Percentiles rank a stretch among this genome's conserved stretches.
phyloP scores from a whole-genome alignment of 306 rosid species.

The Citrullus mucosospermus region DNA sequence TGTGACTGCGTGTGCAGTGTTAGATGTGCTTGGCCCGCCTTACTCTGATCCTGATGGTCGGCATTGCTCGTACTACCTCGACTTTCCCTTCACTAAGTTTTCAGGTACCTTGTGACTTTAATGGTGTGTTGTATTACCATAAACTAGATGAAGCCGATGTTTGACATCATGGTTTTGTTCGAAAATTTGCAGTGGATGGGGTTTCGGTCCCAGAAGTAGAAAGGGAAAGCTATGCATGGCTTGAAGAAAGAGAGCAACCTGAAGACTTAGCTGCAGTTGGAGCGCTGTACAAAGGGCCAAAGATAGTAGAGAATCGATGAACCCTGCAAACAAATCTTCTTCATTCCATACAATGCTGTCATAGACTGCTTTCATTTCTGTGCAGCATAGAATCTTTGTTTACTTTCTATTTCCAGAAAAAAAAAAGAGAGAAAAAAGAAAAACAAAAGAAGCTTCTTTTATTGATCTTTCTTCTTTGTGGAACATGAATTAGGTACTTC shows the following conservation, averaged over 20 bases:
- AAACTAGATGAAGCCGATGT: neutral
- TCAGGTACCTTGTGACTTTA: slow-evolving; percentile 28
- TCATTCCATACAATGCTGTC: slow-evolving; percentile 1
- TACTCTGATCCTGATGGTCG: slow-evolving; percentile 70
- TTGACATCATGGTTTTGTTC: neutral
- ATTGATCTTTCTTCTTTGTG: slow-evolving; percentile 3
- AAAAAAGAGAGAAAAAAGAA: neutral
- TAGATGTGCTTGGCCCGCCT: slow-evolving; percentile 98
- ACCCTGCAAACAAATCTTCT: neutral
- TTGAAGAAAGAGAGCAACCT: slow-evolving; percentile 64
- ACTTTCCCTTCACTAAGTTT: slow-evolving; percentile 40
- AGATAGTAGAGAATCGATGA: slow-evolving; percentile 35
- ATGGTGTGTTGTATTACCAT: neutral
- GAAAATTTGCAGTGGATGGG: slow-evolving; percentile 38
- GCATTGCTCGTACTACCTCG: slow-evolving; percentile 68
- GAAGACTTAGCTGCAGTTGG: slow-evolving; percentile 52
- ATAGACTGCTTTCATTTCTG: neutral
- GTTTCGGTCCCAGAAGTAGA: slow-evolving; percentile 46
- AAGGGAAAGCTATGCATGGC: slow-evolving; percentile 53
- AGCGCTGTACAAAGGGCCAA: slow-evolving; percentile 56
- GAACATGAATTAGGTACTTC: neutral
- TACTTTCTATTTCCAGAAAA: neutral
- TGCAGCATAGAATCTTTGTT: slow-evolving; percentile 1
- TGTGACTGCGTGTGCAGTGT: slow-evolving; percentile 79
- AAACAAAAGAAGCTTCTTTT: neutral